Base-by-base conservation (phyloP, 2,329 filamentous ascomycete genomes). In the Uncinocarpus reesii region DNA sequence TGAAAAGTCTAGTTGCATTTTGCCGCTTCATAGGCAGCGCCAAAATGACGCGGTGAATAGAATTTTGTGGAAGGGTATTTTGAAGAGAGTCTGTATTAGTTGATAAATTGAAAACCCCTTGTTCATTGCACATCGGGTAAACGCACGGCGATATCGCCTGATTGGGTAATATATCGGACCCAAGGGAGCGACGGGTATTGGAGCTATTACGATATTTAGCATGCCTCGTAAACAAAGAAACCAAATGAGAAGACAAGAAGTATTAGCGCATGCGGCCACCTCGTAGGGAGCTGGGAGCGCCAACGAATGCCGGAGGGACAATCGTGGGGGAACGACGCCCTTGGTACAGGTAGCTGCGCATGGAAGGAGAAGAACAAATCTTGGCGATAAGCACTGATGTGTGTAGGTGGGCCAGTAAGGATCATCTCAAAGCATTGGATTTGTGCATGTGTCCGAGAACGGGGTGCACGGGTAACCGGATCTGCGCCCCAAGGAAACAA, bases 151-250 rank as follows among this genome's bases (percentile, higher is more conserved):
- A 96, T 96, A 65, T 96, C 90, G 56, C 90, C 90, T 11, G 88
- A 95, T 68, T 96, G 92, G 55, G 90, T 98, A 62, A 98, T 98
- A 70, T 98, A 98, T 61, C 92, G 80, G 21, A 98, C 92, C 92
- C 92, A 98, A 0, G 92, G 92, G 46, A 96, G 73, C 18, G 89
- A 95, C 3, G 89, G 89, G 65, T 98, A 98, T 92, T 98, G 92
- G 55, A 96, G 71, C 89, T 95, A 58, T 42, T 28, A 2, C n/a
- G n/a, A n/a, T n/a, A n/a, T n/a, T n/a, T n/a, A n/a, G n/a, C n/a
- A n/a, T n/a, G n/a, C n/a, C n/a, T n/a, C n/a, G n/a, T n/a, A n/a
- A n/a, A n/a, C 8, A 26, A 40, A 15, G 21, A 24, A 40, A n/a
- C 23, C 35, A 21, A 37, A 37, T 11, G 23, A n/a, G 35, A 32